Conservation (phyloP, 1,284 basidiomycete species). For the Austroboletus rostrupii region DNA sequence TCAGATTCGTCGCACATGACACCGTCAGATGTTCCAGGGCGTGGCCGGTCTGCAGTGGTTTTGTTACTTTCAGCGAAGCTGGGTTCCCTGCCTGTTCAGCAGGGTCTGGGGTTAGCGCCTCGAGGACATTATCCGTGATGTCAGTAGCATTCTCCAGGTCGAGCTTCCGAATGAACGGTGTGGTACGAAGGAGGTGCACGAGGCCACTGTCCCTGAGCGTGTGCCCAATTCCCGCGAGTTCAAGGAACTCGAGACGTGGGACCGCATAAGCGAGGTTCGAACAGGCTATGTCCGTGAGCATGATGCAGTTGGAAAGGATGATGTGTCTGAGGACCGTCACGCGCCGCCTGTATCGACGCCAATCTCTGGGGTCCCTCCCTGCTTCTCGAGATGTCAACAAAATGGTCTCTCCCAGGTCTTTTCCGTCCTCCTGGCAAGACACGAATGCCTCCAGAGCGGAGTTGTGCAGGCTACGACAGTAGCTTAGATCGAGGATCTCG, state of each 20-base stretch:
- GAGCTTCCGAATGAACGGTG: constrained; percentile 67
- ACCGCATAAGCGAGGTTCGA: constrained; percentile 68
- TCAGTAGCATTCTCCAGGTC: constrained; percentile 83
- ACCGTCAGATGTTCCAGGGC: constrained; percentile 71
- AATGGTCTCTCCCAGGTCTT: constrained; percentile 37
- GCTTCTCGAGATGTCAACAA: constrained; percentile 59
- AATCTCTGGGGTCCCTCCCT: constrained; percentile 55
- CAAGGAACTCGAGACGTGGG: constrained; percentile 75
- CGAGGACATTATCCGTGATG: constrained; percentile 71
- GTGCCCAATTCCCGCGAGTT: constrained; percentile 75
- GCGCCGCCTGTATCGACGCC: constrained; percentile 51
- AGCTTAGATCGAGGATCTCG: constrained; percentile 80
- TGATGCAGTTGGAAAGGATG: constrained; percentile 68
- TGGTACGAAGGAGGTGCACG: constrained; percentile 66
- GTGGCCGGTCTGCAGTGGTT: constrained; percentile 47
- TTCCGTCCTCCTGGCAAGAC: constrained; percentile 43
- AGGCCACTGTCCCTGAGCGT: constrained; percentile 69
- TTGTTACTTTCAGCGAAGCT: constrained; percentile 3
- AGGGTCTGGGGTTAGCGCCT: constrained; percentile 55
- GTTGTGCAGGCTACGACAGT: constrained; percentile 68
- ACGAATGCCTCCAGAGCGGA: constrained; percentile 72
- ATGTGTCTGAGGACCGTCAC: constrained; percentile 76
- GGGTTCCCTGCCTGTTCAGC: neutral
- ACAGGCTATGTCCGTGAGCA: constrained; percentile 73
- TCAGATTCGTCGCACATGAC: constrained; percentile 63